Base-by-base conservation (phyloP, 2,329 filamentous ascomycete genomes). In the Graphilbum ipis-grandicollis region DNA sequence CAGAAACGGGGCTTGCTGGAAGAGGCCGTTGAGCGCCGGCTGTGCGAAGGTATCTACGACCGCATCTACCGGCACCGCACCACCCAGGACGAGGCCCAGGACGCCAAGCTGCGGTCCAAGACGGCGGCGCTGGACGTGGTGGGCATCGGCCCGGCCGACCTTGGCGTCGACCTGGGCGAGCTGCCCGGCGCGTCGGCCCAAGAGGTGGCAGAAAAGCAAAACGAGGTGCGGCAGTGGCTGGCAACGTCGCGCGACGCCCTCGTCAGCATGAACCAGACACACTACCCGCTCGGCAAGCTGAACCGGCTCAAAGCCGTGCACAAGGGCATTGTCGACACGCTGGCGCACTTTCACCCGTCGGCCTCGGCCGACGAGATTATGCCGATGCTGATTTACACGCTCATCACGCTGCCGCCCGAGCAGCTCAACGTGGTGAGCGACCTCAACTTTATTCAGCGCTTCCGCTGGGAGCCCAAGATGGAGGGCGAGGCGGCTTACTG, bases 361-460 rank as follows among this genome's bases (percentile, higher is more conserved):
- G 93, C 90, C 1, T 96, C 90, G 1, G 90, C 90, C 3, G 90
- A 98, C 52, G 90, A 96, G 57, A 92, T 98, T 38, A 75, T 98
- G 54, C 90, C 90, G 1, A 93, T 93, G 55, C 68, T 98, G 43
- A 98, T 98, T 43, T 98, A 93, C 59, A 83, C 85, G 0, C 69
- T 98, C 41, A 92, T 98, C 52, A 94, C 85, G 3, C 78, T 86
- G 32, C 79, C 84, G 0, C 80, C 86, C 0, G 81, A 90, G 54
- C 72, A 77, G 25, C 76, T 96, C 34, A 82, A 86, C 53, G 79
- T 86, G 38, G 84, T 93, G 50, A 96, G 88, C 61, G 92, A 98
- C 53, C 64, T 92, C n/a, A 75, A 80, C 47, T 98, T 96, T 53
- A 85, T 96, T 46, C 86, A 96, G 52, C 66, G 80, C 43, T 98